Percentiles rank a stretch among this genome's conserved stretches.
Conservation (phyloP, 2,329 filamentous ascomycete species). For the Aureobasidium lini region DNA sequence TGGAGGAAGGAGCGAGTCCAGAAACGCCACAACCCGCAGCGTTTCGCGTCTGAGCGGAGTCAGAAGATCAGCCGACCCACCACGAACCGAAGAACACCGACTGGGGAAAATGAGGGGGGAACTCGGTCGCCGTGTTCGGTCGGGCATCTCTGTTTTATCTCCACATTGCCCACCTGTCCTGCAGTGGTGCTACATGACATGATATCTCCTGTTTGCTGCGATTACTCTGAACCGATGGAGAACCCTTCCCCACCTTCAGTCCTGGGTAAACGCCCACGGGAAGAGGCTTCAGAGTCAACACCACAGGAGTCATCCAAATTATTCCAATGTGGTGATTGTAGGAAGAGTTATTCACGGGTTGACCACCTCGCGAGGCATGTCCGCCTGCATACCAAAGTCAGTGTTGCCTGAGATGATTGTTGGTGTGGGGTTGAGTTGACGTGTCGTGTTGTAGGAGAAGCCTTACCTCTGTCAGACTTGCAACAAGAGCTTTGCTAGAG, state of each 20-base stretch:
- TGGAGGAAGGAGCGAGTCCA: neutral
- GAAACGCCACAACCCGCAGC: neutral
- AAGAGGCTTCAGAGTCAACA: neutral
- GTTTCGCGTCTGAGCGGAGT: neutral
- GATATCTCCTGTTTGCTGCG: constrained; percentile 8
- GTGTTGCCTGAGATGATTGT: neutral
- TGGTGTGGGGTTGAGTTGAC: neutral
- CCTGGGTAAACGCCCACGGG: constrained; percentile 14
- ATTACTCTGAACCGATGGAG: constrained; percentile 1
- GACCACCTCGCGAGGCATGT: constrained; percentile 48
- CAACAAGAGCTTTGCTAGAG: constrained; percentile 40
- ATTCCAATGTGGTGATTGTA: constrained; percentile 47
- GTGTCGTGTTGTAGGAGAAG: constrained; percentile 30
- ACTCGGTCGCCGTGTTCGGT: neutral
- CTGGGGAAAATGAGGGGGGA: neutral
- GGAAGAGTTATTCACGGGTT: constrained; percentile 44
- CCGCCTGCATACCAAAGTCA: constrained; percentile 34
- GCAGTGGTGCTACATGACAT: constrained; percentile 11
- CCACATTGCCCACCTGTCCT: constrained; percentile 11
- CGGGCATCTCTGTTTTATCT: constrained; percentile 12
- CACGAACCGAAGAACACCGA: neutral
- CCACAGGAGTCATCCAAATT: constrained; percentile 18
- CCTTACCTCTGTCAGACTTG: constrained; percentile 40
- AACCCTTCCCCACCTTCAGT: constrained; percentile 14
- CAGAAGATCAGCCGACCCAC: neutral